Evolutionary conservation across 768 basidiomycete genomes (phyloP).

Genomic region (Xerocomellus intermedius): DNA sequence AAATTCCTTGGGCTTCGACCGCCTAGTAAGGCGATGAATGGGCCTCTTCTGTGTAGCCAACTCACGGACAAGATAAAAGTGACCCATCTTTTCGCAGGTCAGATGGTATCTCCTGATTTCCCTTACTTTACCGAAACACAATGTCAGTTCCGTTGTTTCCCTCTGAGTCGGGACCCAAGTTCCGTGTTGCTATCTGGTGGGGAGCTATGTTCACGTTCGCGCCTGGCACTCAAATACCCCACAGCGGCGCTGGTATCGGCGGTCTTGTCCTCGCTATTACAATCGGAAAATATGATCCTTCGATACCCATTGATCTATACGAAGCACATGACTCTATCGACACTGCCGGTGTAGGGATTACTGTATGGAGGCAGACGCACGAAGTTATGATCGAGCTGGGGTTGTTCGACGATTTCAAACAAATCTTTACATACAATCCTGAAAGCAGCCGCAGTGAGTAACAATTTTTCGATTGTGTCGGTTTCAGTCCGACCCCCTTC

Average conservation of each 20-base stretch:
- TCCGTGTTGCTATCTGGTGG: constrained; percentile 25
- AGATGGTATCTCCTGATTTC: no score
- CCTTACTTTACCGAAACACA: no score
- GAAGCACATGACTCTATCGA: constrained; percentile 43
- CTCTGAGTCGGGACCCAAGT: constrained; percentile 4
- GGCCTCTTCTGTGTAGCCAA: background rate
- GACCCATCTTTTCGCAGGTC: no score
- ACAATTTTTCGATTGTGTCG: background rate
- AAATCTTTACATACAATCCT: constrained; percentile 4
- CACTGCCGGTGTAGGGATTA: constrained; percentile 41
- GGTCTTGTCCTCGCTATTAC: constrained; percentile 44
- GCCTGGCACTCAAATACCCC: background rate
- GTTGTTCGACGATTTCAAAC: constrained; percentile 34
- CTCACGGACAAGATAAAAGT: background rate
- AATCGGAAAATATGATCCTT: constrained; percentile 31
- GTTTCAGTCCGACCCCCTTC: constrained; percentile 23
- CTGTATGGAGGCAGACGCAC: constrained; percentile 47
- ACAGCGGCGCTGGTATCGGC: constrained; percentile 41
- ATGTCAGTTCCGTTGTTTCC: background rate
- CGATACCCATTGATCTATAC: constrained; percentile 41
- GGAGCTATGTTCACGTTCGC: background rate
- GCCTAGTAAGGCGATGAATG: background rate
- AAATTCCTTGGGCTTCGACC: background rate
- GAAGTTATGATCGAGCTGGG: constrained; percentile 43
- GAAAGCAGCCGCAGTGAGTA: constrained; percentile 15